These are phyloP conservation scores for Scolecobasidium constrictum DNA, from an alignment of 2,329 filamentous ascomycete genomes.

Conservation along the genomic window DNA sequence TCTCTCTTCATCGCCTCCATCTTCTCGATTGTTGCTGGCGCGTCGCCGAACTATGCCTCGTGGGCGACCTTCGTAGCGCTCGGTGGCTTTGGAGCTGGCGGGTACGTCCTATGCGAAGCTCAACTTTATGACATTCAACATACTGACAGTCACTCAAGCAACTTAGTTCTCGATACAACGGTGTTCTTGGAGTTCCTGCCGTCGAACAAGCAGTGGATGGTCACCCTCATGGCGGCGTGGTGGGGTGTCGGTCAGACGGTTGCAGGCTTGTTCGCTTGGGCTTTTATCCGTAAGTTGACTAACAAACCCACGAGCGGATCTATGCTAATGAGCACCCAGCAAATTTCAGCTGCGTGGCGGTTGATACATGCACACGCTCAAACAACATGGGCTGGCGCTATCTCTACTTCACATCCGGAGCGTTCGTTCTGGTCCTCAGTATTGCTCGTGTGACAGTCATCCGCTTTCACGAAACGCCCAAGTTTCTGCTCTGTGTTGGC, in stretches of 20 bases:
- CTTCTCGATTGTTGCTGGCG: slow-evolving; percentile 54
- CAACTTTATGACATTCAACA: too few species aligned
- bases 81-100: slow-evolving; percentile 53
- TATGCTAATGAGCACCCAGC: too few species aligned
- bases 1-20: slow-evolving; percentile 52
- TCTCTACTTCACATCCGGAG: slow-evolving; percentile 42
- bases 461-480: slow-evolving; percentile 44
- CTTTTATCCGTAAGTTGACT: slow-evolving; percentile 39
- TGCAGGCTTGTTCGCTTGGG: slow-evolving; percentile 45
- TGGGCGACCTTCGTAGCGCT: slow-evolving; percentile 54
- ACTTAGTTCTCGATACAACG: slow-evolving; percentile 51
- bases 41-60: slow-evolving; percentile 53
- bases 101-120: too few species aligned
- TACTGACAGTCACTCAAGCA: too few species aligned
- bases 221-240: slow-evolving; percentile 51
- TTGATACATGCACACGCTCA: slow-evolving; percentile 34
- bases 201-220: slow-evolving; percentile 51
- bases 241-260: slow-evolving; percentile 42
- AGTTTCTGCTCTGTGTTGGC: slow-evolving; percentile 44
- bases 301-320: slow-evolving; percentile 31
- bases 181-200: slow-evolving; percentile 49
- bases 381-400: slow-evolving; percentile 50
- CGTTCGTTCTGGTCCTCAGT: slow-evolving; percentile 42
- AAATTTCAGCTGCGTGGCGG: too few species aligned
- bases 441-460: slow-evolving; percentile 44